Conservation (phyloP, 306 rosid genomes). For the Arachis hypogaea region DNA sequence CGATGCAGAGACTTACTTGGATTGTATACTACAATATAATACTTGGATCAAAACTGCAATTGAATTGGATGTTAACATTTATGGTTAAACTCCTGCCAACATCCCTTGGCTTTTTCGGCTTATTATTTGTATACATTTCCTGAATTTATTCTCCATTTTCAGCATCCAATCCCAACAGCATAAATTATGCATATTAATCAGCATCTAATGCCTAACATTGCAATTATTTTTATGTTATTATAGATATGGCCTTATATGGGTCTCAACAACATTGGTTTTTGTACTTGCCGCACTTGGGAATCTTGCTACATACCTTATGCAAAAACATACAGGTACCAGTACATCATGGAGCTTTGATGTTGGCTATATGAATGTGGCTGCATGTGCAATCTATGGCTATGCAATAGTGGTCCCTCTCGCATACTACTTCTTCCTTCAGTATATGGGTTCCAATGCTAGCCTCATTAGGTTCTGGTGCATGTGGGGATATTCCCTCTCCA, state of each 20-base stretch:
- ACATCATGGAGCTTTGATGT: conserved; percentile 85
- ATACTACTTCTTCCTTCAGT: conserved; percentile 81
- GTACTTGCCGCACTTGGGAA: conserved; percentile 91
- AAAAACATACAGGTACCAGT: conserved; percentile 53
- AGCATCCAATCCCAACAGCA: conserved; percentile 27
- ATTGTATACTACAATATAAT: conserved; percentile 3
- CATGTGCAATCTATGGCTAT: conserved; percentile 82
- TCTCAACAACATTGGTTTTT: conserved; percentile 89
- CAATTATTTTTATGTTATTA: conserved; percentile 29
- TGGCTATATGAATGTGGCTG: conserved; percentile 78
- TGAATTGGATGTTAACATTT: conserved; percentile 27
- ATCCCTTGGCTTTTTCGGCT: neutral
- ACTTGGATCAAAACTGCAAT: neutral
- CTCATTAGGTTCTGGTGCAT: conserved; percentile 89
- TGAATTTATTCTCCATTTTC: conserved; percentile 1
- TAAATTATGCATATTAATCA: conserved; percentile 24
- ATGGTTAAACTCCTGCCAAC: neutral
- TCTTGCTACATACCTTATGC: conserved; percentile 89
- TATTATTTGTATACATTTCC: conserved; percentile 28
- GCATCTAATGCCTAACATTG: conserved; percentile 38
- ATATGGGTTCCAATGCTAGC: conserved; percentile 77
- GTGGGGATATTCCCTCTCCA: conserved; percentile 98
- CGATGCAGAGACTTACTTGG: conserved; percentile 15
- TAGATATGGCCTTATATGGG: conserved; percentile 95
- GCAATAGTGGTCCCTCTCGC: conserved; percentile 82